A percentile compares a stretch with the other conserved stretches of the same genome.
phyloP scores from a whole-genome alignment of 495 filamentous ascomycete species.

The Penicillium maclennaniae region DNA sequence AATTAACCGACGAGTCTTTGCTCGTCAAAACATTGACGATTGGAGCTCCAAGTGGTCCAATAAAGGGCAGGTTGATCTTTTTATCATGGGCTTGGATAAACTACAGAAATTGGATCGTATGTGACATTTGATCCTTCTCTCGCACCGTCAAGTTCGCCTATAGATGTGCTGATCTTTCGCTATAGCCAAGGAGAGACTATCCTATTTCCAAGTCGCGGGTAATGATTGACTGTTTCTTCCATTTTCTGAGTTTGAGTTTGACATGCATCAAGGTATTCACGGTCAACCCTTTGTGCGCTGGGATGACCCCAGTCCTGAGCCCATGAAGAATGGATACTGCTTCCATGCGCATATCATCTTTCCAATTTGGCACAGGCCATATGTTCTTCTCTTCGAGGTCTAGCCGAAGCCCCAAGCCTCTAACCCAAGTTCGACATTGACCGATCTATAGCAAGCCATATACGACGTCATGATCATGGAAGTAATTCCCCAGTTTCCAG shows the following conservation, averaged over 20 bases:
- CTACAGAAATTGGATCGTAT: slow-evolving; percentile 21
- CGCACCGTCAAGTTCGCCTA: too few relatives aligned
- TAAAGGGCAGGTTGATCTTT: slow-evolving; percentile 28
- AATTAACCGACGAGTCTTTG: not conserved
- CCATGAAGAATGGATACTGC: slow-evolving; percentile 26
- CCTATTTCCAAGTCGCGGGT: slow-evolving; percentile 35
- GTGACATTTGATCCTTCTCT: too few relatives aligned
- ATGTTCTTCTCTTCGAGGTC: slow-evolving; percentile 45
- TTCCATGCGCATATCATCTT: slow-evolving; percentile 39
- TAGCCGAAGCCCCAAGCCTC: not conserved
- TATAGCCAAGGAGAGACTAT: not conserved
- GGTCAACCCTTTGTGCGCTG: slow-evolving; percentile 40
- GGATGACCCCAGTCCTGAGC: slow-evolving; percentile 26
- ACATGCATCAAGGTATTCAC: slow-evolving; percentile 21
- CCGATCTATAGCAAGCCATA: slow-evolving; percentile 18
- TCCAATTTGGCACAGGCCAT: slow-evolving; percentile 46
- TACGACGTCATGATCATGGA: slow-evolving; percentile 23
- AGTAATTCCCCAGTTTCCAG: slow-evolving; percentile 26
- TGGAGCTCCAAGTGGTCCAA: slow-evolving; percentile 8
- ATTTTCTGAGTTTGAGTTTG: too few relatives aligned
- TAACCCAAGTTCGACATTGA: not conserved
- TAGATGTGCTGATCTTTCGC: too few relatives aligned
- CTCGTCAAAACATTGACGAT: slow-evolving; percentile 13
- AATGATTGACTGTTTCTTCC: slow-evolving; percentile 2
- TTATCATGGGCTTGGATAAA: slow-evolving; percentile 23